Conservation (phyloP, 2,329 filamentous ascomycete species). For the Botrytis byssoidea region DNA sequence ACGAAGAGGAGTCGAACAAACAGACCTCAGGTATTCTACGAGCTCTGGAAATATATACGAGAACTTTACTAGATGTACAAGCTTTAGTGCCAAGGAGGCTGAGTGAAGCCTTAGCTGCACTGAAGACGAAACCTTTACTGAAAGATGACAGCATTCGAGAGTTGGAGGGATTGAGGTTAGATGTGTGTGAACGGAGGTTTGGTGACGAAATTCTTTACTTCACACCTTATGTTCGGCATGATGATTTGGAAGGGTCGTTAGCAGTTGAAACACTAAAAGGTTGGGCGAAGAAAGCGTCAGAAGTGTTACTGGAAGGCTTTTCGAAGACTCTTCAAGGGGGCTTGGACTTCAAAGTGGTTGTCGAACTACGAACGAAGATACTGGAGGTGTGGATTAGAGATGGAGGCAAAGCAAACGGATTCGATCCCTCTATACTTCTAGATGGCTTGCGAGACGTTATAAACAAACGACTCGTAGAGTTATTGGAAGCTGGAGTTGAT, state of each 20-base stretch:
- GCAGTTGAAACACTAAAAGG: constrained; percentile 58
- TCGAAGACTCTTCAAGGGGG: constrained; percentile 57
- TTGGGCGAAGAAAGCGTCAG: constrained; percentile 63
- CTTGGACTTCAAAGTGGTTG: constrained; percentile 65
- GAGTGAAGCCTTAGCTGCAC: constrained; percentile 62
- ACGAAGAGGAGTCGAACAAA: constrained; percentile 46
- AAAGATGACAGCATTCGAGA: constrained; percentile 65
- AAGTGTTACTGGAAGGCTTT: constrained; percentile 61
- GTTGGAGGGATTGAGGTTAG: constrained; percentile 70
- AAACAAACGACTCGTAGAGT: constrained; percentile 63
- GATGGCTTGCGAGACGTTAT: constrained; percentile 66
- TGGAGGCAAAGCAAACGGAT: constrained; percentile 60
- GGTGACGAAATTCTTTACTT: constrained; percentile 80
- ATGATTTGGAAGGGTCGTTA: constrained; percentile 64
- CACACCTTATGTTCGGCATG: constrained; percentile 81
- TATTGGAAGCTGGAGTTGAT: constrained; percentile 62
- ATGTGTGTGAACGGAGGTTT: constrained; percentile 77
- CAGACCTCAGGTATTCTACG: constrained; percentile 51
- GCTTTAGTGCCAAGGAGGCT: constrained; percentile 71
- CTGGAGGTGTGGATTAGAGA: constrained; percentile 75
- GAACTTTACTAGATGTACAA: constrained; percentile 75
- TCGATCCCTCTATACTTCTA: constrained; percentile 67
- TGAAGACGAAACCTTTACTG: constrained; percentile 71
- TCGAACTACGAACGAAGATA: constrained; percentile 66
- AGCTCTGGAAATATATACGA: constrained; percentile 70